phyloP scores from a whole-genome alignment of 2,329 filamentous ascomycete genomes.

The Ophiocordyceps unilateralis region DNA sequence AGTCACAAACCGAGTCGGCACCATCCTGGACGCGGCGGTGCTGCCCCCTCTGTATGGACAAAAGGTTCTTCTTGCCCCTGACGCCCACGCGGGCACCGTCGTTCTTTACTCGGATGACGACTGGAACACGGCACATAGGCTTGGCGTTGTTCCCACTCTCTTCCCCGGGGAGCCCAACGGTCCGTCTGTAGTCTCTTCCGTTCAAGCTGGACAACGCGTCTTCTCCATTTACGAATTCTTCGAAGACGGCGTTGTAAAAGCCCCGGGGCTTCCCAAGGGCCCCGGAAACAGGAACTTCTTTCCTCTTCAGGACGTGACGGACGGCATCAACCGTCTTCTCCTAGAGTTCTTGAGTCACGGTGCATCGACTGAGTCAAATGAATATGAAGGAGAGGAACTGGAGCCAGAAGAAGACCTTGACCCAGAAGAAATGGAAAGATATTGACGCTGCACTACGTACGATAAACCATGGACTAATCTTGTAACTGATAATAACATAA shows the following conservation, averaged over 20 bases:
- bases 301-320: neutral
- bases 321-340: neutral
- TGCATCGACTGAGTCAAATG: neutral
- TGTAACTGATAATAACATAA: no score
- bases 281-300: neutral
- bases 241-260: neutral
- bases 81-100: conserved; percentile 13
- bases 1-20: no score
- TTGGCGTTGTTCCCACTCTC: conserved; percentile 14
- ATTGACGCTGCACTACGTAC: no score
- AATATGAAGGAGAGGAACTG: no score
- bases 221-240: conserved; percentile 1
- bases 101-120: conserved; percentile 17
- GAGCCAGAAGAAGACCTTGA: no score
- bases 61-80: conserved; percentile 16
- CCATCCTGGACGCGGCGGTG: no score
- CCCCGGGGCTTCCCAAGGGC: neutral
- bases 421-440: no score
- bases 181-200: conserved; percentile 2
- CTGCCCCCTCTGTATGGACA: conserved; percentile 15
- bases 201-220: conserved; percentile 3
- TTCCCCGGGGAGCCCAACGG: neutral
- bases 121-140: conserved; percentile 18
- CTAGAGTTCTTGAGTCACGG: no score
- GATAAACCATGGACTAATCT: no score